Conservation (phyloP, 2,329 filamentous ascomycete genomes). For the Aaosphaeria pasadenensis region DNA sequence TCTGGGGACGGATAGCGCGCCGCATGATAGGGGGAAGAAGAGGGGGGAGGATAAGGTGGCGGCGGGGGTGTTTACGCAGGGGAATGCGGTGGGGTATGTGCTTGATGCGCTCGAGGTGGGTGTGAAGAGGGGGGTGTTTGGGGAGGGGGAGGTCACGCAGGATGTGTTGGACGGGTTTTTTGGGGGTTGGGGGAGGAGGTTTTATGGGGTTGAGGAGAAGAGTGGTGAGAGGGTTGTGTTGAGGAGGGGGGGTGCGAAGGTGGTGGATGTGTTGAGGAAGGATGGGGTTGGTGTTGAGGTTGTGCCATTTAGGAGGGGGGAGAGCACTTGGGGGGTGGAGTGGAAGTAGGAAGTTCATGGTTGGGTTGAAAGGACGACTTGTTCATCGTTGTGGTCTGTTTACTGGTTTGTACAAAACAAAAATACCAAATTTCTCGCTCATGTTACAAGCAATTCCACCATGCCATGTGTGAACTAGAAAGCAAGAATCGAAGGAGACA, state of each 20-base stretch:
- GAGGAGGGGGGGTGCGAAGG: constrained; percentile 53
- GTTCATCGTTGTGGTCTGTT: too few relatives aligned
- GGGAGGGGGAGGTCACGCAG: constrained; percentile 52
- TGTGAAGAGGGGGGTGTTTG: constrained; percentile 53
- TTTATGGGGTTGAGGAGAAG: constrained; percentile 53
- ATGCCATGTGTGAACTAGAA: too few relatives aligned
- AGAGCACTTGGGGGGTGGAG: constrained; percentile 56
- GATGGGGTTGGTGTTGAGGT: constrained; percentile 56
- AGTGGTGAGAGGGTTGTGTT: constrained; percentile 54
- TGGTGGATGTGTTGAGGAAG: constrained; percentile 54
- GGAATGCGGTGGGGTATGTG: constrained; percentile 64
- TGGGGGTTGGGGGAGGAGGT: constrained; percentile 54
- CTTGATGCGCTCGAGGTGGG: constrained; percentile 64
- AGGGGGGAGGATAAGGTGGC: constrained; percentile 52
- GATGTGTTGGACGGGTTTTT: constrained; percentile 59
- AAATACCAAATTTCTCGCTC: too few relatives aligned
- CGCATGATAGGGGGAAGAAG: constrained; percentile 63
- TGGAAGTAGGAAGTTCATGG: too few relatives aligned
- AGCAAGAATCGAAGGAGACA: too few relatives aligned
- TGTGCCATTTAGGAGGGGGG: constrained; percentile 63
- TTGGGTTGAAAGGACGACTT: too few relatives aligned
- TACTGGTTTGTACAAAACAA: too few relatives aligned
- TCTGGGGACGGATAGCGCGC: constrained; percentile 70
- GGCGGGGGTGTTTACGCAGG: constrained; percentile 79
- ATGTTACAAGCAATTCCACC: too few relatives aligned